Evolutionary conservation across 2,329 filamentous ascomycete genomes (phyloP), one percentile per base, ranked within the genome.

Genomic region (Tolypocladium capitatum): DNA sequence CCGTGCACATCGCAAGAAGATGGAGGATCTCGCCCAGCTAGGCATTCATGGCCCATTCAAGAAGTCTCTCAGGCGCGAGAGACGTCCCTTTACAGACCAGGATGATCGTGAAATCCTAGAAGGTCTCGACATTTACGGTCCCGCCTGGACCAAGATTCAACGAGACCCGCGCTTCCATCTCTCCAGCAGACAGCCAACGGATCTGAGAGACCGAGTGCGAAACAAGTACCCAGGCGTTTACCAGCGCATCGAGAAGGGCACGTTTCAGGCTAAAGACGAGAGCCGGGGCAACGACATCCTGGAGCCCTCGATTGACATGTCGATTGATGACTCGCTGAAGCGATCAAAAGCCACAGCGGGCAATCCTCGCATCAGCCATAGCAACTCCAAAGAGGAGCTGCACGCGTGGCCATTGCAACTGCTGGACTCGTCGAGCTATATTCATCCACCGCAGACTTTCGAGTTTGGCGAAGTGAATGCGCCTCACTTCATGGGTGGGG

Each of bases 61-160:
- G 51, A 77, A 76, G 56, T 81, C 79, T 0, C 69, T 72, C 43
- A 72, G 80, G 28, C 73, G 80, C 21, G 76, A 79, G 57, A 68
- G 80, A 43, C 69, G 75, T 4, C 73, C 76, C 1, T 84, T 83
- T 52, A 78, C 78, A 0, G 75, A 78, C 28, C 71, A 79, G 52
- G 80, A 84, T 49, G 80, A 84, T 55, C 66, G 66, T 30, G 75
- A 80, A 52, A 83, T 83, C 41, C 65, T 82, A 1, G 68, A 76
- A 49, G 80, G 80, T 0, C 73, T 81, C 34, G 66, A 77, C 35
- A 58, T 70, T 4, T 81, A 82, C 56, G 80, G 80, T 0, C 76
- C 79, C 9, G 73, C 77, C 9, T 83, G 80, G 80, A 81, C 78
- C 46, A 78, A 75, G 59, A 83, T 83, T 20, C 78, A 81, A 57